Evolutionary conservation across 208 protist species (phyloP).

Genomic region (Trypanosoma cruzi): DNA sequence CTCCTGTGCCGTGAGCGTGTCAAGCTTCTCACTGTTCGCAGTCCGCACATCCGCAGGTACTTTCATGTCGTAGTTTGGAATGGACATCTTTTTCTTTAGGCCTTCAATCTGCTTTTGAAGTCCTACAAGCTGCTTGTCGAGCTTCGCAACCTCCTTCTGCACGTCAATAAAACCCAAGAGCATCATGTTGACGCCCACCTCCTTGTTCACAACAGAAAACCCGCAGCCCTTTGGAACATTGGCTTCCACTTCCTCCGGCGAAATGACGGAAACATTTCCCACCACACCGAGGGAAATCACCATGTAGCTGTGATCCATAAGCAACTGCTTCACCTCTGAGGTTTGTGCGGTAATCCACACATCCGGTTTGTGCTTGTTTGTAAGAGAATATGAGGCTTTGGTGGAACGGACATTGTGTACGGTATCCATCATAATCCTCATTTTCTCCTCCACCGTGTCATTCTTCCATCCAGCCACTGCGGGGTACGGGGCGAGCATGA

Average conservation of each 20-base stretch:
- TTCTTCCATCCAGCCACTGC: conserved; percentile 61
- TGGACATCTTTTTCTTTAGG: conserved; percentile 87
- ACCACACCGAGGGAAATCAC: conserved; percentile 81
- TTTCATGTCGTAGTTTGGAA: conserved; percentile 90
- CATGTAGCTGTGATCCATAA: conserved; percentile 60
- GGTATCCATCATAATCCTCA: conserved; percentile 86
- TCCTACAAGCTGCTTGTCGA: conserved; percentile 81
- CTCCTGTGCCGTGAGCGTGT: conserved; percentile 62
- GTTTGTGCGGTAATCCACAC: conserved; percentile 76
- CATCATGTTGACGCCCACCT: conserved; percentile 88
- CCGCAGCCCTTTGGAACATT: conserved; percentile 84
- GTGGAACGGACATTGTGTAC: conserved; percentile 88
- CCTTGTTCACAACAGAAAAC: conserved; percentile 85
- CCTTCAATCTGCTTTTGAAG: conserved; percentile 85
- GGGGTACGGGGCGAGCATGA: conserved; percentile 92
- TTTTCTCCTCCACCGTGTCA: conserved; percentile 67
- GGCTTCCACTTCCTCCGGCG: conserved; percentile 39
- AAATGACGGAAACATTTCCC: conserved; percentile 68
- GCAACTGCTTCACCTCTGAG: conserved; percentile 41
- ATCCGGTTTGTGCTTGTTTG: conserved; percentile 89
- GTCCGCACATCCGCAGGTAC: conserved; percentile 83
- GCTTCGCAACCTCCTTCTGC: conserved; percentile 85
- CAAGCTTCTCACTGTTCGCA: conserved; percentile 85
- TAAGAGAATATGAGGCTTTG: conserved; percentile 90
- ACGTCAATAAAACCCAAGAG: conserved; percentile 92